Evolutionary conservation across 768 basidiomycete species (phyloP), one percentile per base, ranked within the genome.

Genomic region (Albatrellus ellisii): DNA sequence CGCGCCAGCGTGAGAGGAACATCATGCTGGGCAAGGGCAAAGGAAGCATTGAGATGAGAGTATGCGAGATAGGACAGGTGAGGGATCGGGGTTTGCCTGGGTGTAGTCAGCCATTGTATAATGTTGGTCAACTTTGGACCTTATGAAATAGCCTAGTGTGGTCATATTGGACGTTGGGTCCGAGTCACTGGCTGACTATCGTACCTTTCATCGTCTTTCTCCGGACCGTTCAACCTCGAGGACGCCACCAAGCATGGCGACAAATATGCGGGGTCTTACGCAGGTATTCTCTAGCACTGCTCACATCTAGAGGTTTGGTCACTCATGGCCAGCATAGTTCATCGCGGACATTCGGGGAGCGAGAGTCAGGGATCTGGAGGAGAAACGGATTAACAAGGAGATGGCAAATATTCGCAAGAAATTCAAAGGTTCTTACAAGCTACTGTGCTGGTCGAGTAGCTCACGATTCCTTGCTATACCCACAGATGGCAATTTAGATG

Each of bases 401-500:
- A 98, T 99, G 95, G 95, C 95, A 1, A 97, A 99, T 54, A 99
- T 99, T 48, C 72, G 95, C 46, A 94, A 95, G 70, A 90, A 94
- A 62, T 98, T 99, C 70, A 97, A 97, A 72, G 89, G 91, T 85
- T 36, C 39, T 56, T 43, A 18, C 31, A 12, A 4, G 14, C 20
- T 31, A 37, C 1, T 20, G 27, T 10, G 11, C 24, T 4, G 22
- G 9, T 7, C 15, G 34, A 17, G 29, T 41, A 10, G 24, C 18
- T 26, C 17, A 43, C 24, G 12, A 25, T 24, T 32, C 20, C 39
- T 47, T 40, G 48, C 33, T 26, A 18, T 38, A 17, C 22, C 24
- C 35, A 27, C 43, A 88, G 85, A 88, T 51, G 85, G 85, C 22
- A 87, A 87, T 54, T 60, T 88, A 55, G 85, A 88, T 49, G 83